Evolutionary conservation across 371 early-diverging fungal species (phyloP), one percentile per base, ranked within the genome.

Genomic region (Vairimorpha necatrix): DNA sequence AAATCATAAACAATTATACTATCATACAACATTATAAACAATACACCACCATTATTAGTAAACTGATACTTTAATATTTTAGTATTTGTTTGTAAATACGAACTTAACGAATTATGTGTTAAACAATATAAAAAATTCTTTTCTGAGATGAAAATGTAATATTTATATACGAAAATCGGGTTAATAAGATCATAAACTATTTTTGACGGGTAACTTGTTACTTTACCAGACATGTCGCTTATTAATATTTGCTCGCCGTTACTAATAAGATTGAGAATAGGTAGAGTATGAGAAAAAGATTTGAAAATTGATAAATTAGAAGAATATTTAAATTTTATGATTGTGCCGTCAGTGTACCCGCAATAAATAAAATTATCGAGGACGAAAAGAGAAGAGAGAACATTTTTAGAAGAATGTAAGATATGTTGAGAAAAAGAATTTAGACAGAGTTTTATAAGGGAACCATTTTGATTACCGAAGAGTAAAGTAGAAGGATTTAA

Each of bases 141-240:
- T 38, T 78, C 79, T 2, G 65, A 46, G 33, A 60, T 60, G 69
- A 73, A 78, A 36, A 78, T 24, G 48, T 78, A 78, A n/a, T 74
- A 67, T 38, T 58, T 60, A 62, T 48, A 72, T 2, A 24, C 24
- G 24, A 77, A 53, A 14, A 18, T 33, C 0, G 72, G 39, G 2
- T 26, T 20, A 22, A 72, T 32, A 53, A 67, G 54, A 67, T 83
- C 83, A 58, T 80, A 83, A 0, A 56, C 63, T 22, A 65, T 68
- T 16, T 62, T 65, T n/a, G 78, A 66, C 0, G 80, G 80, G 69
- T 78, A 80, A 14, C 78, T 61, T 28, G 58, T 69, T 54, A 83
- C 69, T 50, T 77, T 63, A 24, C 65, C 67, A 46, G 68, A n/a
- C 75, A 82, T 75, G 36, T 82, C 83, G 30, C 72, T 65, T 24